Evolutionary conservation across 768 basidiomycete species (phyloP).

Genomic region (Piloderma croceum): DNA sequence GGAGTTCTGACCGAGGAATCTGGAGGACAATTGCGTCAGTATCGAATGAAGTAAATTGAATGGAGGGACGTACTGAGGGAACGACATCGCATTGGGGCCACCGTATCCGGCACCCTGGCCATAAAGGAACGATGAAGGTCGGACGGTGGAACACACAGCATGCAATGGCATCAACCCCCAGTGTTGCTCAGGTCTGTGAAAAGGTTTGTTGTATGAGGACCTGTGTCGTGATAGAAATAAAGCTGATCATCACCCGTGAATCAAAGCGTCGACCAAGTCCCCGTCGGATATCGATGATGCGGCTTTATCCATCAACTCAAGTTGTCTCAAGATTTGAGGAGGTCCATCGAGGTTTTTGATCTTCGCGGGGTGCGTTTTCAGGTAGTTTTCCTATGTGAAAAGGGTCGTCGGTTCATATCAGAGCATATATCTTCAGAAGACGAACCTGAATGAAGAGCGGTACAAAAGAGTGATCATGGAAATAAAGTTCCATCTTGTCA

Average conservation of each 20-base stretch:
- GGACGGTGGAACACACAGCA: conserved; percentile 83
- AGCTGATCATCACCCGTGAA: conserved; percentile 67
- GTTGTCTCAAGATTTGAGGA: conserved; percentile 60
- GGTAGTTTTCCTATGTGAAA: conserved; percentile 82
- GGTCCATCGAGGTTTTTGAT: conserved; percentile 54
- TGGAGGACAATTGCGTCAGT: conserved; percentile 24
- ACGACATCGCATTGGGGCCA: conserved; percentile 61
- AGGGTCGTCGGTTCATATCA: conserved; percentile 1
- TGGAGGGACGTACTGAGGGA: conserved; percentile 69
- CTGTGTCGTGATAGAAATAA: not conserved
- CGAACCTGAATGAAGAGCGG: conserved; percentile 93
- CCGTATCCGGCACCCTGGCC: conserved; percentile 65
- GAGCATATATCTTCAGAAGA: not conserved
- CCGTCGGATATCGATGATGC: conserved; percentile 92
- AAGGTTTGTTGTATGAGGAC: not conserved
- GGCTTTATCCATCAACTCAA: conserved; percentile 81
- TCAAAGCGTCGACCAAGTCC: conserved; percentile 87
- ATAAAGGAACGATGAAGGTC: conserved; percentile 80
- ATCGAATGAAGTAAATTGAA: not conserved
- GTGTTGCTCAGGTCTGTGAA: conserved; percentile 48
- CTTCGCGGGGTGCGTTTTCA: conserved; percentile 72
- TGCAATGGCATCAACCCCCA: conserved; percentile 95
- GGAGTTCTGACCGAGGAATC: conserved; percentile 98
- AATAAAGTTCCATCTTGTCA: conserved; percentile 95
- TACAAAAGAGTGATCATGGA: conserved; percentile 91